These are phyloP conservation scores for Leccinum fibrillosum DNA, from an alignment of 768 basidiomycete species.

Conservation along the genomic window DNA sequence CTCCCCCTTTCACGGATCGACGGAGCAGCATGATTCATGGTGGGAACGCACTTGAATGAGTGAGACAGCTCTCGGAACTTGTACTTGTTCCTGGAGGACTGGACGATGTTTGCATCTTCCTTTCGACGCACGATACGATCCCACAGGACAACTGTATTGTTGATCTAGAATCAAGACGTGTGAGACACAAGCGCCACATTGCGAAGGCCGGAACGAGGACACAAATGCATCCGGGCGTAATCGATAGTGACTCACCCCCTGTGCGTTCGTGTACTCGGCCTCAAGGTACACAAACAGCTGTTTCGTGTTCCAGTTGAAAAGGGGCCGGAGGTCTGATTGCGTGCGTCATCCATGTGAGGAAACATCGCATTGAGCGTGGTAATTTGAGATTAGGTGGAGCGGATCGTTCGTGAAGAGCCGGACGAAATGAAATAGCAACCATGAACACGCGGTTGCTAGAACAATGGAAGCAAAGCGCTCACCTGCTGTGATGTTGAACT, in stretches of 20 bases:
- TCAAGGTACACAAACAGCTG: constrained; percentile 85
- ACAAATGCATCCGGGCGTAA: constrained; percentile 2
- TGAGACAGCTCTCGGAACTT: constrained; percentile 70
- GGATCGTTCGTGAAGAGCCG: constrained; percentile 8
- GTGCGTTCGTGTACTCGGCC: constrained; percentile 73
- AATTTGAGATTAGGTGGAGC: constrained; percentile 15
- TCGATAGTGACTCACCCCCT: constrained; percentile 55
- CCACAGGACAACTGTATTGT: constrained; percentile 86
- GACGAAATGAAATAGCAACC: constrained; percentile 26
- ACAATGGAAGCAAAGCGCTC: constrained; percentile 32
- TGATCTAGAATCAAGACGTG: constrained; percentile 39
- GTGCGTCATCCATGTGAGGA: not conserved
- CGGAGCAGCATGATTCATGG: not conserved
- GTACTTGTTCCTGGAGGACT: constrained; percentile 71
- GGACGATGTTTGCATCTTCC: constrained; percentile 61
- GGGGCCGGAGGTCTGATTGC: constrained; percentile 65
- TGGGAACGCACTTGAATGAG: constrained; percentile 65
- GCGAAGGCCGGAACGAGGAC: constrained; percentile 13
- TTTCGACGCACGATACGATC: constrained; percentile 86
- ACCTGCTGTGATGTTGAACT: constrained; percentile 83
- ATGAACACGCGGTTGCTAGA: constrained; percentile 20
- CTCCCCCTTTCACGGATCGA: constrained; percentile 3
- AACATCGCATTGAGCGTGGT: constrained; percentile 8
- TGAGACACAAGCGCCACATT: constrained; percentile 10
- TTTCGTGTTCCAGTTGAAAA: constrained; percentile 98